A percentile compares a stretch with the other conserved stretches of the same genome.
phyloP scores from a whole-genome alignment of 192 early-diverging fungal genomes.

The Coemansia sp. region DNA sequence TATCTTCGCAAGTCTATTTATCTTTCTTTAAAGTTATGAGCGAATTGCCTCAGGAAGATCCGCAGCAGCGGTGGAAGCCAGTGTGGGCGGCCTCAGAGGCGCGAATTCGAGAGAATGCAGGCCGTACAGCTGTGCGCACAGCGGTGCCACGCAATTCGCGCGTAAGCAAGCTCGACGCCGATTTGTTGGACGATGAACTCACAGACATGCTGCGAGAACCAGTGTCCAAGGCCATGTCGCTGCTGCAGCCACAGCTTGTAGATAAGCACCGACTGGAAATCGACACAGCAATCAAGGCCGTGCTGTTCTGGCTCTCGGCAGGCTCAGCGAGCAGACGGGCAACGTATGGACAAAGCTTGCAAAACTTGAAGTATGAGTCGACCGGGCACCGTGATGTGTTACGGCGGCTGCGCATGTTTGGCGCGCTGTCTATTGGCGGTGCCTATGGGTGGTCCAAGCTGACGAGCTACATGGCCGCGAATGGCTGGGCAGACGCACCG shows the following conservation, averaged over 20 bases:
- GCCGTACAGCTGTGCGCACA: conserved; percentile 69
- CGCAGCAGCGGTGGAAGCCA: conserved; percentile 41
- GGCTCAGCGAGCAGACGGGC: conserved; percentile 65
- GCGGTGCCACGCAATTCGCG: conserved; percentile 55
- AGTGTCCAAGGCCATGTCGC: conserved; percentile 66
- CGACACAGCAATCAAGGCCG: conserved; percentile 62
- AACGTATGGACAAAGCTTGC: conserved; percentile 79
- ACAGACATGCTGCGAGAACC: conserved; percentile 77
- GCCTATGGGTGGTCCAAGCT: conserved; percentile 69
- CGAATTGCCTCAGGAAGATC: conserved; percentile 23
- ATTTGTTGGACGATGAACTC: conserved; percentile 78
- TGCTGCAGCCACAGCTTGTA: conserved; percentile 56
- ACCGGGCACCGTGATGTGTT: conserved; percentile 52
- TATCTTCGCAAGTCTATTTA: not conserved
- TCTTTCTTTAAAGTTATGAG: conserved; percentile 1
- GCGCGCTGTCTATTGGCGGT: conserved; percentile 68
- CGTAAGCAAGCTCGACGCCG: conserved; percentile 83
- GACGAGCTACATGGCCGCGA: conserved; percentile 61
- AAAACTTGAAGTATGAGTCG: conserved; percentile 80
- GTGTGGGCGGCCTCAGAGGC: conserved; percentile 40
- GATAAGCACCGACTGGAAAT: conserved; percentile 76
- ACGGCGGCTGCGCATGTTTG: conserved; percentile 35
- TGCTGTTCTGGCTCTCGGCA: conserved; percentile 76
- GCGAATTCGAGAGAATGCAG: conserved; percentile 59
- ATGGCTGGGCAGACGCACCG: conserved; percentile 74